A percentile compares a stretch with the other conserved stretches of the same genome.
These are phyloP conservation scores for Coemansia nantahalensis DNA, from an alignment of 192 early-diverging fungal genomes.

Conservation along the genomic window DNA sequence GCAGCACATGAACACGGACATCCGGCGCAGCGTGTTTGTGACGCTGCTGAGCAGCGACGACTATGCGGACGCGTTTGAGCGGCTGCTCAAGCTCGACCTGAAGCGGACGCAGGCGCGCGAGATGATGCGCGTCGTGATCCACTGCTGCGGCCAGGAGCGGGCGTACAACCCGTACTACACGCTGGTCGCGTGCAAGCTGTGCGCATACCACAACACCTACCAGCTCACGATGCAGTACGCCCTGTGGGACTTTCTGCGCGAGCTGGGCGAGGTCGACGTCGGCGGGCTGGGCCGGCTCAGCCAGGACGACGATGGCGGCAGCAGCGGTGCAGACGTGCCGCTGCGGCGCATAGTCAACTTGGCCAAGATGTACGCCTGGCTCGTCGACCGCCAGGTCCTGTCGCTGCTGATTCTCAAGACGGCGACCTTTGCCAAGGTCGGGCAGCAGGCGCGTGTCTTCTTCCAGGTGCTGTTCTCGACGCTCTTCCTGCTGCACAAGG, in stretches of 20 bases:
- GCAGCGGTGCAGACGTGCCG: constrained; percentile 55
- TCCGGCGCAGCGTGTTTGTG: constrained; percentile 89
- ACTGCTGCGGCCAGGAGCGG: constrained; percentile 85
- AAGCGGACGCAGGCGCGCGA: constrained; percentile 94
- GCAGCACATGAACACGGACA: constrained; percentile 97
- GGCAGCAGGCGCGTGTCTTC: constrained; percentile 59
- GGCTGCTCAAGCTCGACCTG: constrained; percentile 76
- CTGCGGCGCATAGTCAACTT: constrained; percentile 76
- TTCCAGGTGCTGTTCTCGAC: constrained; percentile 73
- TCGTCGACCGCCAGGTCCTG: constrained; percentile 67
- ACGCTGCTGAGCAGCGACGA: constrained; percentile 91
- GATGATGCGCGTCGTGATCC: constrained; percentile 87
- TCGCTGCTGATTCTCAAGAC: constrained; percentile 69
- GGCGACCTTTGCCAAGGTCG: constrained; percentile 71
- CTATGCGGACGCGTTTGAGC: constrained; percentile 90
- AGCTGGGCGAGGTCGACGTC: constrained; percentile 74
- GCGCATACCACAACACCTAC: constrained; percentile 71
- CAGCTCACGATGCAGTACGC: constrained; percentile 92
- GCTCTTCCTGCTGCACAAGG: constrained; percentile 60
- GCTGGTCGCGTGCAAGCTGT: constrained; percentile 78
- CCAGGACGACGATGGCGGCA: constrained; percentile 14
- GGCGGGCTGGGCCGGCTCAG: constrained; percentile 61
- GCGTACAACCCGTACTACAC: constrained; percentile 94
- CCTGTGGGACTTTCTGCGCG: constrained; percentile 93
- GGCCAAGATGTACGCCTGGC: constrained; percentile 82